Base-by-base conservation (phyloP, 192 early-diverging fungal genomes). In the Jimgerdemannia lactiflua region DNA sequence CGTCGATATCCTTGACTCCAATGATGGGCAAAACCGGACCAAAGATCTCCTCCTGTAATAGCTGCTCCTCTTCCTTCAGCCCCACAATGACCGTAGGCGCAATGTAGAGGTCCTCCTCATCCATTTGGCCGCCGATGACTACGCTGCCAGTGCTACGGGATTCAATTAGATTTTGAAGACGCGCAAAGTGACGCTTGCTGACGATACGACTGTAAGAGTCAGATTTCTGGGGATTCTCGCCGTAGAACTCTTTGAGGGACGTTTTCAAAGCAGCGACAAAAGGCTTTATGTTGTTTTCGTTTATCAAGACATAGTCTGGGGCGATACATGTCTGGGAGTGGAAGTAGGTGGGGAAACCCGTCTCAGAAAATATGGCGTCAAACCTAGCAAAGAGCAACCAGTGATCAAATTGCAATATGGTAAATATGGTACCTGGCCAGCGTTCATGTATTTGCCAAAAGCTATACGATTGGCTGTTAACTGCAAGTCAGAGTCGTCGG, bases 281-380 rank as follows among this genome's bases (percentile, higher is more conserved):
- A 43, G 75, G 69, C 69, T 86, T 83, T 67, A 89, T 85, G 20
- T 88, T 75, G 20, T 88, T 86, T 43, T 85, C 82, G 44, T 90
- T 87, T 54, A 92, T 86, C 63, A 97, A 77, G 9, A 97, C 76
- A 73, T 97, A 96, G 78, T 98, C 96, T 42, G 94, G 94, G 41
- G 91, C 90, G 70, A 98, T 88, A 76, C 96, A 96, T 2, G 91
- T 94, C 87, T 92, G 87, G 1, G 41, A 64, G 4, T 54, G 4
- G 49, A 54, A 54, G 49, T 74, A 64, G n/a, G 64, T 64, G 67
- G 67, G 41, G 59, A n/a, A 4, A 77, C 29, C 7, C 59, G 71
- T 10, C 78, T n/a, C n/a, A n/a, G n/a, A 75, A 77, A 87, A 85
- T 11, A 87, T 86, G 19, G 79, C 89, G 29, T 87, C 88, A 59